A percentile compares a stretch with the other conserved stretches of the same genome.
Evolutionary conservation across 2,329 filamentous ascomycete genomes (phyloP).

Genomic region (Chrysoporthe deuterocubensis): DNA sequence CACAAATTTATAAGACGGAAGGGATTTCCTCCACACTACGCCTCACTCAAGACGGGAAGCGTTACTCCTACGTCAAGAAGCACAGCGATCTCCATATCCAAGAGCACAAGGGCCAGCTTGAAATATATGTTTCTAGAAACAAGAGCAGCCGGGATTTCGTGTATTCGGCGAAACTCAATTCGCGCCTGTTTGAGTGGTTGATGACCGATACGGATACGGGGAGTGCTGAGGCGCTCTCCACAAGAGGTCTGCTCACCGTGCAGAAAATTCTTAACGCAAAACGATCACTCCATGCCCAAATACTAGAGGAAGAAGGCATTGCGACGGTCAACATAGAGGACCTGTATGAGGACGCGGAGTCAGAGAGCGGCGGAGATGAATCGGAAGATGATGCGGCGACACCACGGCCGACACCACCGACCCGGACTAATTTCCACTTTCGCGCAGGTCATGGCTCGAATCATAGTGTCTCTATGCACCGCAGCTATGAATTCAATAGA

Average conservation of each 20-base stretch:
- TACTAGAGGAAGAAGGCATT: constrained; percentile 32
- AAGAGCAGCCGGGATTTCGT: constrained; percentile 35
- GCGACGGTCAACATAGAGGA: neutral
- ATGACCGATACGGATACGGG: constrained; percentile 37
- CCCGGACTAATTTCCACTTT: neutral
- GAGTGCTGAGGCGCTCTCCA: neutral
- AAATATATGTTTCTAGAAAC: constrained; percentile 40
- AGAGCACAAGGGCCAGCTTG: constrained; percentile 33
- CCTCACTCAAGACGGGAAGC: constrained; percentile 35
- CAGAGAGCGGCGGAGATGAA: neutral
- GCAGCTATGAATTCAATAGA: neutral
- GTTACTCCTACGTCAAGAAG: constrained; percentile 27
- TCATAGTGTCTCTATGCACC: too few relatives aligned
- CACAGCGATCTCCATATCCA: constrained; percentile 36
- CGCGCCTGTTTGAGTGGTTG: constrained; percentile 40
- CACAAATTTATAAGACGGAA: constrained; percentile 38
- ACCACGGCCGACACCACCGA: neutral
- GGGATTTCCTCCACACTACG: constrained; percentile 36
- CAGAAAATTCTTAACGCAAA: neutral
- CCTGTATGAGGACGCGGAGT: neutral
- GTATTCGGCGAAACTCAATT: constrained; percentile 36
- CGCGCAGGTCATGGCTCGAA: neutral
- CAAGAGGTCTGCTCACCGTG: constrained; percentile 19
- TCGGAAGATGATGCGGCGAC: neutral
- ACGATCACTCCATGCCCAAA: neutral